A percentile compares a stretch with the other conserved stretches of the same genome.
phyloP scores from a whole-genome alignment of 1,284 basidiomycete genomes.

The Moesziomyces parantarcticus region DNA sequence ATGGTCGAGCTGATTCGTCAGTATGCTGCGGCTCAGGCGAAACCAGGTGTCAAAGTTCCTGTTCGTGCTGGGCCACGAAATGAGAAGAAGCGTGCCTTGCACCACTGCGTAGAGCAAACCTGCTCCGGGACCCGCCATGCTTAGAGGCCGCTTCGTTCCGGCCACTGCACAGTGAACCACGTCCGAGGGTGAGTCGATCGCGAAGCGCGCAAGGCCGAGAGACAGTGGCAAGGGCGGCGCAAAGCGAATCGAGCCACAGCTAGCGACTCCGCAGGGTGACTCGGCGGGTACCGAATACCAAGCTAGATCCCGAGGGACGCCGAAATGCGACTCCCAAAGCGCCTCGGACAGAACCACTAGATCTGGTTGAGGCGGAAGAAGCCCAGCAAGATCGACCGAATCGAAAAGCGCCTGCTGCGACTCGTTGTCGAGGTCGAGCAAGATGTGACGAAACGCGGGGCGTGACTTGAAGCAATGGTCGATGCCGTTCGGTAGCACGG shows the following conservation, averaged over 20 bases:
- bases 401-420: conserved; percentile 2
- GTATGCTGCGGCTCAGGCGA: conserved; percentile 2
- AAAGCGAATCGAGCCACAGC: conserved; percentile 8
- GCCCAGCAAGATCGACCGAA: conserved; percentile 4
- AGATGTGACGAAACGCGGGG: conserved; percentile 18
- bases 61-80: conserved; percentile 27
- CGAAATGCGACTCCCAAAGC: conserved; percentile 31
- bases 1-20: conserved; percentile 3
- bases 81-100: conserved; percentile 27
- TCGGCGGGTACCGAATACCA: conserved; percentile 18
- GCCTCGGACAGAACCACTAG: conserved; percentile 17
- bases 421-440: conserved; percentile 19
- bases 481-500: conserved; percentile 24
- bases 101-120: conserved; percentile 28
- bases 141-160: conserved; percentile 14
- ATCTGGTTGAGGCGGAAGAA: conserved; percentile 6
- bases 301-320: conserved; percentile 11
- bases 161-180: conserved; percentile 25
- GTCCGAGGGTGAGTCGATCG: conserved; percentile 5
- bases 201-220: conserved; percentile 6
- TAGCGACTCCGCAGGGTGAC: conserved; percentile 1
- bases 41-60: conserved; percentile 22
- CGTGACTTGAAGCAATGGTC: conserved; percentile 30
- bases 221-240: conserved; percentile 1
- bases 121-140: conserved; percentile 8